Base-by-base conservation (phyloP, 306 rosid genomes). In the Cyclanthera cordifolia region DNA sequence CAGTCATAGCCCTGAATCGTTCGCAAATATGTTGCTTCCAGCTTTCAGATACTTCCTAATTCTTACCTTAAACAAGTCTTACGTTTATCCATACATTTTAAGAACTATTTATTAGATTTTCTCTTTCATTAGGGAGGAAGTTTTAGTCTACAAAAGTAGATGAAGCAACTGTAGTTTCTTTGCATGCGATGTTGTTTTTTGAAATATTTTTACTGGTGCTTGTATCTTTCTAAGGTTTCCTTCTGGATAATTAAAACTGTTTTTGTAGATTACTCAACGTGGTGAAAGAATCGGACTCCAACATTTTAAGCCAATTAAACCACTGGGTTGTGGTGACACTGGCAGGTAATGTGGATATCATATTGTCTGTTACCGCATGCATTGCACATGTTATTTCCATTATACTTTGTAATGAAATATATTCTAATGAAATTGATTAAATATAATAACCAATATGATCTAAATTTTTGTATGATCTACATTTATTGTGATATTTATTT, bases 241-340 rank as follows among this genome's bases (percentile, higher is more conserved):
- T 12, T 17, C 69, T 71, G 43, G 13, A 64, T 4, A 28, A 58
- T 67, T 34, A 48, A 56, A n/a, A 2, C 23, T 15, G 2, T 41
- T 49, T 37, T 37, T 49, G 32, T 65, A 93, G 98, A 83, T 93
- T 46, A 76, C 68, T 64, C 79, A 82, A 54, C 72, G 73, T 11
- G 96, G 91, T 5, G 84, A 82, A 75, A 87, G 78, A 75, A 75
- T 93, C 81, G 91, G 96, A 59, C 83, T 93, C 24, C 82, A 82
- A 73, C 95, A 93, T 84, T 89, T 93, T 81, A 79, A 75, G 69
- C 98, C 98, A 17, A 75, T 93, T 47, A 87, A 86, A 67, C 95
- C 98, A 8, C 79, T 93, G 90, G 98, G 98, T 59, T 84, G 88
- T 74, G 98, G 98, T 75, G 96, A 93, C 76, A 93, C 98, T 55